Base-by-base conservation (phyloP, 495 filamentous ascomycete species). In the Filosporella fistucella region DNA sequence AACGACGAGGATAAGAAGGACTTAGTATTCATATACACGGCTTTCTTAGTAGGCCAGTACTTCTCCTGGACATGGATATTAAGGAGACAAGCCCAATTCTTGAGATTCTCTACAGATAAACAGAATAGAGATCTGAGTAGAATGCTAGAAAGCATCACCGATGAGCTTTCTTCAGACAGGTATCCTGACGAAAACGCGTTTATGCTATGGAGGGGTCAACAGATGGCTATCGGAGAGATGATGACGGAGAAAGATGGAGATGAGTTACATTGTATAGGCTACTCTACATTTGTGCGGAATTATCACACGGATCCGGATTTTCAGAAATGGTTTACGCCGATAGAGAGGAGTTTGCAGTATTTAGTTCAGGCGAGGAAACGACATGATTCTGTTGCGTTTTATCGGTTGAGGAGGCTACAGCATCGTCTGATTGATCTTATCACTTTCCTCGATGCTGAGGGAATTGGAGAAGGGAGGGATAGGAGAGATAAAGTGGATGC, bases 181-280 rank as follows among this genome's bases (percentile, higher is more conserved):
- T 25, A 44, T 17, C 2, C 32, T n/a, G 49, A 42, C 28, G 49
- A 51, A 16, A 42, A 45, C 24, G 32, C 42, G 18, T 51, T 51
- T 18, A 51, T 51, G 49, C 49, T 51, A 39, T 51, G 49, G 49
- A 30, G 49, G 23, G 49, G 49, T 16, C 49, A 51, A 34, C 49
- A 51, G 23, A 51, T 51, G 49, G 49, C 49, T 4, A 51, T 51
- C 1, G 49, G 49, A 39, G 49, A 51, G 41, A 22, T 34, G 32
- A 51, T 51, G 49, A 17, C 9, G 18, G 30, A 44, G 45, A 42
- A 51, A 23, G 22, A 43, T 8, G 48, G 48, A 16, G n/a, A n/a
- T n/a, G 33, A 51, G 32, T 33, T 51, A 1, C 45, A 51, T 40
- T 51, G 49, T 24, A 51, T 51, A 33, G 49, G 49, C 2, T 51